Evolutionary conservation across 371 early-diverging fungal genomes (phyloP).

Genomic region (Mortierella sp.): DNA sequence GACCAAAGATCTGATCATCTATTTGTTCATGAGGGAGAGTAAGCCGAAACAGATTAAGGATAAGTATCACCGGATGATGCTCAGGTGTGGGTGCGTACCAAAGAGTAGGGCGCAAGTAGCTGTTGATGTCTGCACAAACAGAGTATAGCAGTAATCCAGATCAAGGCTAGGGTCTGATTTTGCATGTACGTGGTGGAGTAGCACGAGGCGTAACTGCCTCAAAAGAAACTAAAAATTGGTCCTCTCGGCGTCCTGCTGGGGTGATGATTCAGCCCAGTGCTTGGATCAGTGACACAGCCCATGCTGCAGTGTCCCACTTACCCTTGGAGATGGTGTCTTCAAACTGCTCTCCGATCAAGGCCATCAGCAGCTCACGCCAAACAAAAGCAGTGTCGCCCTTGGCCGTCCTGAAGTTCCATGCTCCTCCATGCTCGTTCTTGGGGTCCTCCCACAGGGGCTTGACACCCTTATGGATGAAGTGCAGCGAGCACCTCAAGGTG

Average conservation of each 20-base stretch:
- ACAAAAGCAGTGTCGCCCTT: constrained; percentile 62
- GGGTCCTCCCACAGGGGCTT: constrained; percentile 88
- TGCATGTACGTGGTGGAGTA: too few relatives aligned
- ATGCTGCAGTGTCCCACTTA: constrained; percentile 21
- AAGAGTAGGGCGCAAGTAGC: too few relatives aligned
- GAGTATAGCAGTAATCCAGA: too few relatives aligned
- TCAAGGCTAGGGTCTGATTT: too few relatives aligned
- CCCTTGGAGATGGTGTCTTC: constrained; percentile 61
- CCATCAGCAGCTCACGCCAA: constrained; percentile 71
- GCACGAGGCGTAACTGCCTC: too few relatives aligned
- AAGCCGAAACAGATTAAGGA: too few relatives aligned
- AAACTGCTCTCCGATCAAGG: constrained; percentile 69
- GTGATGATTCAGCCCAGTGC: too few relatives aligned
- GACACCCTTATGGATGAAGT: constrained; percentile 78
- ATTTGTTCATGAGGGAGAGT: neutral
- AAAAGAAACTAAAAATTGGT: too few relatives aligned
- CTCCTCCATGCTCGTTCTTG: constrained; percentile 81
- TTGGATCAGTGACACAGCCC: neutral
- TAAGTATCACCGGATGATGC: too few relatives aligned
- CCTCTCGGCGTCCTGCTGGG: too few relatives aligned
- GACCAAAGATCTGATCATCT: constrained; percentile 71
- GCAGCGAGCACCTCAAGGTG: constrained; percentile 63
- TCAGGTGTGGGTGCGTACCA: too few relatives aligned
- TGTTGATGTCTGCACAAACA: too few relatives aligned
- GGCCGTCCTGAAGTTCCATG: constrained; percentile 75